Evolutionary conservation across 352 stramenopile species (phyloP).

Genomic region (Phytopythium montanum): DNA sequence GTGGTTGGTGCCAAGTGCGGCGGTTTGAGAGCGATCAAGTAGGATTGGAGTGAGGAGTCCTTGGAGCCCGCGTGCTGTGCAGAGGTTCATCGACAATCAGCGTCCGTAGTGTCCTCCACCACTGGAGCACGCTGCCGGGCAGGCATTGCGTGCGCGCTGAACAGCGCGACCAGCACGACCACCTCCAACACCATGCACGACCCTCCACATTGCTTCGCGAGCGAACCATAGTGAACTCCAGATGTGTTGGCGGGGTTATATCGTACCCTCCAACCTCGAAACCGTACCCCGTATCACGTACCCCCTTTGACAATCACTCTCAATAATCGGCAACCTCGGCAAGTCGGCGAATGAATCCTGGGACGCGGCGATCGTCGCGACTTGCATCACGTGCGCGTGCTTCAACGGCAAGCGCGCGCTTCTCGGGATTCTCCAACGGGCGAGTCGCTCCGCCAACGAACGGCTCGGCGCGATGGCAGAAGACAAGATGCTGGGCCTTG

Average conservation of each 20-base stretch:
- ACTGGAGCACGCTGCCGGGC: neutral
- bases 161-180: slow-evolving; percentile 1
- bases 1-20: too few relatives aligned
- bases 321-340: neutral
- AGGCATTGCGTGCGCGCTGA: neutral
- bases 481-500: neutral
- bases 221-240: neutral
- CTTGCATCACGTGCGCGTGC: too few relatives aligned
- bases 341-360: neutral
- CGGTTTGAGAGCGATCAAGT: slow-evolving; percentile 13
- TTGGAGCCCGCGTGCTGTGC: too few relatives aligned
- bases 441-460: neutral
- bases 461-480: neutral
- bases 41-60: too few relatives aligned
- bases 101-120: neutral
- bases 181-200: neutral
- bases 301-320: too few relatives aligned
- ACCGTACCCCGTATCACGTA: too few relatives aligned
- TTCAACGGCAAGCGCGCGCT: too few relatives aligned
- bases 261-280: too few relatives aligned
- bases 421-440: neutral
- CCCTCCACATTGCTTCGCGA: too few relatives aligned
- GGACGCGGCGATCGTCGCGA: neutral
- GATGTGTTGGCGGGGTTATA: too few relatives aligned
- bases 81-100: neutral